These are phyloP conservation scores for Persicaria maculosa DNA, from an alignment of 148 eudicot genomes.

Conservation along the genomic window DNA sequence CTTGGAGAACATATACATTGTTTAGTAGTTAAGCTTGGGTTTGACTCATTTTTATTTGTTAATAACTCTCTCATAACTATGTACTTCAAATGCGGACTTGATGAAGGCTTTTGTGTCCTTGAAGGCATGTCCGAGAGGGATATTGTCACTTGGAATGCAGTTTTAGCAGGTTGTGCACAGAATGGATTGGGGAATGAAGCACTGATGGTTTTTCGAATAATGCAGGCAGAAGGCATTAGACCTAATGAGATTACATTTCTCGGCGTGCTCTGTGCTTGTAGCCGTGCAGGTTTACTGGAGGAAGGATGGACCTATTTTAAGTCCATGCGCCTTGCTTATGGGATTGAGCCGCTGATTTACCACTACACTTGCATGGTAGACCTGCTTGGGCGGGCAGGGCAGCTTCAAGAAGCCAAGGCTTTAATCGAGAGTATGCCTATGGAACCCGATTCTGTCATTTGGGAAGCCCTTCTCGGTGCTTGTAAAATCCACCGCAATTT, in stretches of 20 bases:
- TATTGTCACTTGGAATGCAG: constrained; percentile 34
- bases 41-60: constrained; percentile 23
- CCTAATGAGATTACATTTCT: constrained; percentile 45
- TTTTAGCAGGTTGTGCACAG: constrained; percentile 40
- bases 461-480: constrained; percentile 40
- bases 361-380: constrained; percentile 41
- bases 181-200: constrained; percentile 36
- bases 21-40: constrained; percentile 36
- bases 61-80: constrained; percentile 34
- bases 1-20: constrained; percentile 44
- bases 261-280: constrained; percentile 32
- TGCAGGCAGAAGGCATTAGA: constrained; percentile 24
- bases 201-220: constrained; percentile 22
- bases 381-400: constrained; percentile 37
- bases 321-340: constrained; percentile 24
- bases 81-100: constrained; percentile 36
- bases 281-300: constrained; percentile 35
- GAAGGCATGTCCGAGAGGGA: constrained; percentile 34
- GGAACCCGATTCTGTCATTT: constrained; percentile 31
- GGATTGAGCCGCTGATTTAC: constrained; percentile 26
- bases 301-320: constrained; percentile 23
- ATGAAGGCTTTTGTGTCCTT: constrained; percentile 28
- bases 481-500: constrained; percentile 29
- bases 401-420: constrained; percentile 28
- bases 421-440: constrained; percentile 33